Percentiles rank a stretch among this genome's conserved stretches.
These are phyloP conservation scores for Casaregolazyma suthepensis DNA, from an alignment of 1,139 yeast species.

Conservation along the genomic window DNA sequence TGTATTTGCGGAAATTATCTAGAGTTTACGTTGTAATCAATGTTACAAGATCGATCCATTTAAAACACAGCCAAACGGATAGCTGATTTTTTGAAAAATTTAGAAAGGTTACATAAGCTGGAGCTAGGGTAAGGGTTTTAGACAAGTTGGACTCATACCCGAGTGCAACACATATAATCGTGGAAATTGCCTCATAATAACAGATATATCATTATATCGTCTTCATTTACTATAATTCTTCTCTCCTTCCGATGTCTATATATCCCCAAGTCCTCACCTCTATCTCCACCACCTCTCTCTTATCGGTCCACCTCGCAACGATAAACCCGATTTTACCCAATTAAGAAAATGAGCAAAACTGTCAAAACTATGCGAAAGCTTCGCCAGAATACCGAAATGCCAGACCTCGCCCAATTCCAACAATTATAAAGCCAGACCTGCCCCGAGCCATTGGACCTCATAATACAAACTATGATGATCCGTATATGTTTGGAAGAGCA, in stretches of 20 bases:
- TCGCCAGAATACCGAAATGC: neutral
- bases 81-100: too few relatives aligned
- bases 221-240: too few relatives aligned
- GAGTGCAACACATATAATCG: neutral
- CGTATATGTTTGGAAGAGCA: neutral
- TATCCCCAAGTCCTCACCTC: neutral
- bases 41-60: too few relatives aligned
- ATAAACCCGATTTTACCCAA: neutral
- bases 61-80: too few relatives aligned
- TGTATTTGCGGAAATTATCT: too few relatives aligned
- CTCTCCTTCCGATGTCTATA: neutral
- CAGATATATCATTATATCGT: neutral
- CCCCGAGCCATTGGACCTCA: neutral
- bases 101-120: neutral
- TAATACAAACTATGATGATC: conserved; percentile 6
- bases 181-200: neutral
- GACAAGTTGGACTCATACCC: neutral
- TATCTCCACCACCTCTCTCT: neutral
- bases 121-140: neutral
- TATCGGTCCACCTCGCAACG: neutral
- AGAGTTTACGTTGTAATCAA: too few relatives aligned
- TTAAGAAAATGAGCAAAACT: neutral
- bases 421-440: neutral
- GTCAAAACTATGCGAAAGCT: neutral
- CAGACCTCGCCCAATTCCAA: neutral